These are phyloP conservation scores for Mucor indicus DNA, from an alignment of 371 early-diverging fungal genomes.

Conservation along the genomic window DNA sequence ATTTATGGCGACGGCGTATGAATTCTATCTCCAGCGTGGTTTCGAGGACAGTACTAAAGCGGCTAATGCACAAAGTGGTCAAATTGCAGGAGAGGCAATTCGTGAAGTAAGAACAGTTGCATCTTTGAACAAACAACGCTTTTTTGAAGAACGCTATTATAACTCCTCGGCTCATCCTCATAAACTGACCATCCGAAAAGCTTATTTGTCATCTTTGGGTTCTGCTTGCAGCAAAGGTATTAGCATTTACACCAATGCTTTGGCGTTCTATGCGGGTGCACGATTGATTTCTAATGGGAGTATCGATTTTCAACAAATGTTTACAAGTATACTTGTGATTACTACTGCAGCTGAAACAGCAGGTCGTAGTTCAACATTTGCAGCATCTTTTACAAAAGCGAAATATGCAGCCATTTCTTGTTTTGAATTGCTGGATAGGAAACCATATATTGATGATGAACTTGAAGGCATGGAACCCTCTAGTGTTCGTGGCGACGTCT, in stretches of 20 bases:
- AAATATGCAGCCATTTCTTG: slow-evolving; percentile 76
- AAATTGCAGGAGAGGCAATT: slow-evolving; percentile 82
- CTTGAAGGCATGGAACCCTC: slow-evolving; percentile 53
- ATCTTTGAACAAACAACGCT: slow-evolving; percentile 71
- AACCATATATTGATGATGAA: slow-evolving; percentile 68
- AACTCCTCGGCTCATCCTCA: slow-evolving; percentile 66
- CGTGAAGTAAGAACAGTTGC: slow-evolving; percentile 85
- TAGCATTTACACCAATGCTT: slow-evolving; percentile 60
- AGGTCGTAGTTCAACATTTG: slow-evolving; percentile 43
- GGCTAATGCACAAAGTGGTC: slow-evolving; percentile 68
- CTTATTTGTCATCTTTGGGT: slow-evolving; percentile 55
- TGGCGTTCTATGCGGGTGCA: slow-evolving; percentile 58
- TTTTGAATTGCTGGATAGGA: slow-evolving; percentile 69
- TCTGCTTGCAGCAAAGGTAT: slow-evolving; percentile 66
- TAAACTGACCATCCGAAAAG: slow-evolving; percentile 51
- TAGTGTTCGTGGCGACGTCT: slow-evolving; percentile 50
- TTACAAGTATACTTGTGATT: slow-evolving; percentile 64
- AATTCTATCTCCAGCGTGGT: slow-evolving; percentile 39
- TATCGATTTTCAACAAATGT: slow-evolving; percentile 39
- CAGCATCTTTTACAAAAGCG: slow-evolving; percentile 70
- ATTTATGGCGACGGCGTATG: slow-evolving; percentile 36
- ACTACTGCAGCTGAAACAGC: slow-evolving; percentile 69
- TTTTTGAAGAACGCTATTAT: slow-evolving; percentile 59
- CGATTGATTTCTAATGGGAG: slow-evolving; percentile 36
- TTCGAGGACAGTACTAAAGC: slow-evolving; percentile 58